Conservation (phyloP, 139 green algal species). For the Monoraphidium neglectum region DNA sequence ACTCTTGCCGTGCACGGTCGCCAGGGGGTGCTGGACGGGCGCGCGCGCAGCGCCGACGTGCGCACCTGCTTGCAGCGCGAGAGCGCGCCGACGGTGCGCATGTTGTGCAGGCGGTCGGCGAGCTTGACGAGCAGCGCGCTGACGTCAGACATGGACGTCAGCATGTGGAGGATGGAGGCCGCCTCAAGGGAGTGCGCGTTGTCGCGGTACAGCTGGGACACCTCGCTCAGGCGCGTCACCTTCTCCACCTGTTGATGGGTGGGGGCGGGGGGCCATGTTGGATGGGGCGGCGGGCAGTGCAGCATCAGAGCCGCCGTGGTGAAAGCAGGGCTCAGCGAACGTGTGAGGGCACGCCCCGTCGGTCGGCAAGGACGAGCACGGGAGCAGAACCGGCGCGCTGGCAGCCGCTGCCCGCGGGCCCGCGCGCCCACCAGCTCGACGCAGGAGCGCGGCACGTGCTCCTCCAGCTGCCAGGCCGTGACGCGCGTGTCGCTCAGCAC, state of each 20-base stretch:
- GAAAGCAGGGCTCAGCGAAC: too few relatives aligned
- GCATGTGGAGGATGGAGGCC: conserved; percentile 28
- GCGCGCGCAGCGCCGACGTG: background rate
- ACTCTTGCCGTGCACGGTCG: too few relatives aligned
- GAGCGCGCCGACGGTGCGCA: conserved; percentile 61
- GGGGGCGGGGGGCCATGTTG: too few relatives aligned
- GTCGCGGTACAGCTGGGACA: conserved; percentile 50
- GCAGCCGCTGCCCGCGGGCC: background rate
- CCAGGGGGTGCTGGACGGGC: too few relatives aligned
- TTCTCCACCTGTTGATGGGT: conserved; percentile 16
- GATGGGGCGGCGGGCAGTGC: too few relatives aligned
- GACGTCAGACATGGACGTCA: conserved; percentile 26
- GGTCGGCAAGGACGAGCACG: too few relatives aligned
- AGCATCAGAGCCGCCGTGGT: too few relatives aligned
- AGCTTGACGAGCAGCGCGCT: conserved; percentile 78
- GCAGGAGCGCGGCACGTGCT: conserved; percentile 36
- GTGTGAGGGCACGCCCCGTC: too few relatives aligned
- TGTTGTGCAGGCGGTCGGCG: conserved; percentile 74
- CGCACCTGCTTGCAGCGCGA: conserved; percentile 41
- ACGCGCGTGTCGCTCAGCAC: conserved; percentile 55
- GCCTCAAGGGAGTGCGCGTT: conserved; percentile 31
- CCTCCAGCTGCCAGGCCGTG: conserved; percentile 39
- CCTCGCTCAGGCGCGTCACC: conserved; percentile 50
- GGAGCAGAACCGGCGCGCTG: too few relatives aligned
- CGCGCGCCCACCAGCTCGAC: conserved; percentile 40